These are phyloP conservation scores for Russula sp. DNA, from an alignment of 768 basidiomycete genomes.

Conservation along the genomic window DNA sequence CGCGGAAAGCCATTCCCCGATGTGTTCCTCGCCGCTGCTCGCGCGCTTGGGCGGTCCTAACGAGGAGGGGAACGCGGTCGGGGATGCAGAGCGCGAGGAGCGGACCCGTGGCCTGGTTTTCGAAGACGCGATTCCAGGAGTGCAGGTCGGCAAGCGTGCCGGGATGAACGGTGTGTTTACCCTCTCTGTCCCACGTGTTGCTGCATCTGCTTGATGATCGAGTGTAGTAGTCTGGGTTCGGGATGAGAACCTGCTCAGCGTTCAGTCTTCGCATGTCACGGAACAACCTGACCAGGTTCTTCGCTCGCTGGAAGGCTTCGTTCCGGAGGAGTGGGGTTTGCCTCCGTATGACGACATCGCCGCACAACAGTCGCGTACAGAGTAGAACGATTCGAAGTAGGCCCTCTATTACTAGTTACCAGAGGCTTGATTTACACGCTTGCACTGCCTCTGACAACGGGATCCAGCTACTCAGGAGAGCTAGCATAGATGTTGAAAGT, in stretches of 20 bases:
- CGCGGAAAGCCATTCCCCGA: slow-evolving; percentile 76
- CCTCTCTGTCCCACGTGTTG: no score
- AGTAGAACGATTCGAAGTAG: no score
- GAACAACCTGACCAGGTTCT: slow-evolving; percentile 57
- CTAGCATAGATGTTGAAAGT: no score
- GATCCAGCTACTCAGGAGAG: no score
- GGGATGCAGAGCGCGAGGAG: slow-evolving; percentile 39
- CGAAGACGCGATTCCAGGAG: slow-evolving; percentile 72
- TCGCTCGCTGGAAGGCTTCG: slow-evolving; percentile 61
- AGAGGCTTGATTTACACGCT: no score
- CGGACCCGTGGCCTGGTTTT: slow-evolving; percentile 68
- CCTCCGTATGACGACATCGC: slow-evolving; percentile 48
- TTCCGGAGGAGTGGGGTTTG: slow-evolving; percentile 79
- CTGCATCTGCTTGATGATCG: background rate
- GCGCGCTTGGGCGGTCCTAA: slow-evolving; percentile 52
- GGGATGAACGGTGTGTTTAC: slow-evolving; percentile 72
- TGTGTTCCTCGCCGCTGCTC: slow-evolving; percentile 72
- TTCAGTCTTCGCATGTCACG: slow-evolving; percentile 36
- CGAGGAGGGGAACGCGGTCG: slow-evolving; percentile 32
- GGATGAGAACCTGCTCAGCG: slow-evolving; percentile 55
- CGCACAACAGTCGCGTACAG: background rate
- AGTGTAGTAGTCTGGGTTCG: slow-evolving; percentile 77
- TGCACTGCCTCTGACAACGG: no score
- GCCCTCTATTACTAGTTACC: no score
- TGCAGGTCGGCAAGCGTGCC: slow-evolving; percentile 76